Evolutionary conservation across 192 early-diverging fungal species (phyloP), one percentile per base, ranked within the genome.

Genomic region (Kappamyces sp.): DNA sequence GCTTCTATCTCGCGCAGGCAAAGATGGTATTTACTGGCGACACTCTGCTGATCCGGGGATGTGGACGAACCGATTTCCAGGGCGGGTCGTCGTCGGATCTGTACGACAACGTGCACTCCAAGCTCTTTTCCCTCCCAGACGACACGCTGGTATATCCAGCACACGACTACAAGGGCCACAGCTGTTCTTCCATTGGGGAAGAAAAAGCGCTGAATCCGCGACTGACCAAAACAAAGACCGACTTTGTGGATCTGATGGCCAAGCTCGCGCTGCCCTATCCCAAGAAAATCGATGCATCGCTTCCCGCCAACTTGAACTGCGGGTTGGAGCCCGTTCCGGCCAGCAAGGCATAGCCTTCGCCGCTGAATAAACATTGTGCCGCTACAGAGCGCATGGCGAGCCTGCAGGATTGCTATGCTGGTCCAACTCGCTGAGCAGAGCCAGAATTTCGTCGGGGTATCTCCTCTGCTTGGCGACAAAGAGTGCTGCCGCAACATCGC

Each of bases 61-160:
- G 66, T 48, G 66, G 66, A 40, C 5, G 66, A 57, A 67, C 66
- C 13, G 66, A 67, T 67, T 67, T 67, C 52, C 61, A 63, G 46
- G 54, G 31, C 32, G 66, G 66, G 7, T 34, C 23, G 32, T 3
- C 66, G 8, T 15, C 12, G n/a, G 5, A 4, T 32, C 47, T 67
- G 13, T 67, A 67, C 54, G 51, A 67, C 12, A 40, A 33, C n/a
- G 62, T 67, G 33, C 62, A 64, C 39, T 13, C n/a, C 40, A 58
- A 48, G 13, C 40, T 66, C 23, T 66, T 66, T 57, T 40, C 32
- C 5, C 61, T 66, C 31, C 65, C 65, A 1, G 65, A 66, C n/a
- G 36, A 55, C 7, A 54, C 53, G 1, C 1, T 48, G 1, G 62
- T 66, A 42, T 64, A 39, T 32, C 65, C 65, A 8, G 65, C 65